Base-by-base conservation (phyloP, 129 eudicot species). In the Ambrosia artemisiifolia region DNA sequence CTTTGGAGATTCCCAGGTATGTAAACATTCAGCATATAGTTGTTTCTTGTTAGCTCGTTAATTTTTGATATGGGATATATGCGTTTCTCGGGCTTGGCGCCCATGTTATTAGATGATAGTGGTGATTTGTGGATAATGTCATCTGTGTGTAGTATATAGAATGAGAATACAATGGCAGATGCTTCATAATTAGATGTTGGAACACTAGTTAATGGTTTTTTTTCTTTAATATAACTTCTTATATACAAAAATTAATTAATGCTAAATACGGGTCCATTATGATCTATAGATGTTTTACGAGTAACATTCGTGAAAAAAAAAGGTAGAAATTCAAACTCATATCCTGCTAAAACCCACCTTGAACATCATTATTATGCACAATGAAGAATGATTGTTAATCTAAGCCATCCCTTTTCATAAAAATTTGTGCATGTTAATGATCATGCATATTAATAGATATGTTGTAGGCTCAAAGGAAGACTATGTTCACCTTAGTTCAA, bases 1-100 rank as follows among this genome's bases (percentile, higher is more conserved):
- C 84, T 93, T 83, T 77, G 98, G 98, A 64, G 98, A 93, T 80
- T 93, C 98, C 53, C 98, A 93, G 96, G 98, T 89, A 72, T 77
- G 76, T 71, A 65, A 28, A 30, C 11, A 4, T 48, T 38, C 57
- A 47, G 7, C 32, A 55, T 56, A 19, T 7, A 44, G 5, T 32
- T 7, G 43, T 33, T 75, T 62, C 13, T 24, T 35, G 62, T 60
- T 40, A 17, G 59, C 19, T 51, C 59, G 2, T 16, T 50, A 13
- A 16, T 50, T 5, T 50, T 50, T 16, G 7, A 50, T 9, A 50
- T n/a, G 28, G 57, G 16, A 50, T 50, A 24, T 24, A 24, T 24
- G 2, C 2, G 59, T 16, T 16, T 51, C 59, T 51, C 24, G 11
- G 59, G 20, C 24, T 16, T 51, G 28, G 7, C 17, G 57, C 24